phyloP scores from a whole-genome alignment of 805 yeast species.

The Candida hispaniensis region DNA sequence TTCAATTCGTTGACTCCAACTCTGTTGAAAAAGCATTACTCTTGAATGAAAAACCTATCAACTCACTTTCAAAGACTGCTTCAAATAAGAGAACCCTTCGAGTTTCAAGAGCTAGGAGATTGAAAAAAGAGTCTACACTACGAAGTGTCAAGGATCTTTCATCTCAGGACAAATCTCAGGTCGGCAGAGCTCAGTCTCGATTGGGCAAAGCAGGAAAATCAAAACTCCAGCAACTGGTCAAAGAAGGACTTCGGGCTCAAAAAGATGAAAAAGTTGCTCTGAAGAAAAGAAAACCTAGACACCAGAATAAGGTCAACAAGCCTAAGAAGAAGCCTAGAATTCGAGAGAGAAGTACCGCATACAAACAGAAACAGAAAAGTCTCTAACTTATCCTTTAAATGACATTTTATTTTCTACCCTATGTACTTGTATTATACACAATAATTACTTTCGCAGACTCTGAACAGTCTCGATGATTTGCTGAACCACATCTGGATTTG shows the following conservation, averaged over 20 bases:
- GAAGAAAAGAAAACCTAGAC: conserved; percentile 22
- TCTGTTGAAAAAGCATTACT: conserved; percentile 74
- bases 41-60: conserved; percentile 55
- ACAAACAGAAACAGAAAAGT: conserved; percentile 39
- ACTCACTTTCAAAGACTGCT: conserved; percentile 9
- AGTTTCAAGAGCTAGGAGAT: conserved; percentile 24
- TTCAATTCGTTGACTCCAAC: conserved; percentile 61
- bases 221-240: conserved; percentile 39
- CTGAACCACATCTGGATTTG: conserved; percentile 77
- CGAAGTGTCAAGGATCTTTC: conserved; percentile 32
- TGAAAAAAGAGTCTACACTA: conserved; percentile 16
- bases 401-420: too few species aligned
- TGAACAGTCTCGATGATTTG: conserved; percentile 58
- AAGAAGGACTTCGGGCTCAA: conserved; percentile 69
- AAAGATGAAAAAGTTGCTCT: conserved; percentile 32
- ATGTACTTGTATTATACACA: too few species aligned
- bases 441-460: conserved; percentile 24
- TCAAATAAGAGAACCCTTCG: conserved; percentile 52
- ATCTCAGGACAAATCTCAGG: conserved; percentile 59
- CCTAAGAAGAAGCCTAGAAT: conserved; percentile 47
- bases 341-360: conserved; percentile 43
- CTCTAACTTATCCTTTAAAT: too few species aligned
- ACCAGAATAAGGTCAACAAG: conserved; percentile 28
- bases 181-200: conserved; percentile 69
- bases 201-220: conserved; percentile 74